Evolutionary conservation across 2,329 filamentous ascomycete genomes (phyloP), one percentile per base, ranked within the genome.

Genomic region (Anthostomella pinea): DNA sequence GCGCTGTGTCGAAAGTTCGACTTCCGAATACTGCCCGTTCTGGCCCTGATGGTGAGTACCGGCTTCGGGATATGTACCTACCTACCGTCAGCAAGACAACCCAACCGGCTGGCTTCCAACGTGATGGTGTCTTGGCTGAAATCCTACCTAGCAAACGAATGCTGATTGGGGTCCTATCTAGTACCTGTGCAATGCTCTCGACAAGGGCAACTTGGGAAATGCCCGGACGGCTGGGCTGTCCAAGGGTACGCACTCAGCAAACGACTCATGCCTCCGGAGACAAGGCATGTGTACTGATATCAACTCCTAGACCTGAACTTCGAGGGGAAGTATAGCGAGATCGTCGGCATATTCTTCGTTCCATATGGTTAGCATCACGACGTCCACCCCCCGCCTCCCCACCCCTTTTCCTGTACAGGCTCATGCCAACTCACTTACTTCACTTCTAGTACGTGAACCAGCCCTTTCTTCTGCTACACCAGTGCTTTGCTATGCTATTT

Each of bases 321-420:
- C 61, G 70, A 70, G 27, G 72, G 79, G 45, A 73, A 86, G 55
- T 86, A 87, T 64, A 87, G 86, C 55, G 71, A 79, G 18, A 73
- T 87, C 30, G 61, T 87, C 22, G 74, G 72, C 33, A 79, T 87
- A 39, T 87, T 87, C 65, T 87, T 83, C 58, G 68, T 87, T 6
- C 84, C 84, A 0, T 87, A 84, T 56, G 45, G 45, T 48, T 37
- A 23, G 45, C 38, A 15, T 20, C 21, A 4, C 15, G 16, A 18
- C 11, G 19, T 1, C 10, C 11, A 10, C 14, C 17, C 3, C 16
- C 16, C 6, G 18, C n/a, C 13, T n/a, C n/a, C n/a, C 2, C 5
- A 9, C 17, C 25, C 14, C 13, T 26, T 11, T 4, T n/a, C 16
- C 14, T 21, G 17, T 29, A 19, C 8, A 11, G 3, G 35, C 7